Conservation (phyloP, 805 yeast genomes). For the Alloascoidea hylecoeti region DNA sequence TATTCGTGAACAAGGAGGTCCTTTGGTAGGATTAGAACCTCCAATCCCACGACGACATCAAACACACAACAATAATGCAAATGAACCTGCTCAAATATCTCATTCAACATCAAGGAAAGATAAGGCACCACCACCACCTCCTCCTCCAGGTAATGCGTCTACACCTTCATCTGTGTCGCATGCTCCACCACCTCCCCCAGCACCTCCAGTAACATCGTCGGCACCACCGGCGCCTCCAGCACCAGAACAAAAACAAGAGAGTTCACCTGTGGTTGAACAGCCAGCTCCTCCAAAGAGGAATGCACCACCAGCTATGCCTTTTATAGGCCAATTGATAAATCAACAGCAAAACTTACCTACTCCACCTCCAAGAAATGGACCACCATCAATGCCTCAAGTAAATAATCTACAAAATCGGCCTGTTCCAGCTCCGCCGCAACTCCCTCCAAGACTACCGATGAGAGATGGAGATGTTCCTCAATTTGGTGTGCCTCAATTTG, state of each 20-base stretch:
- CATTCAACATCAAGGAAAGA: neutral
- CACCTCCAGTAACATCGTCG: conserved; percentile 10
- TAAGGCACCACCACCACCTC: conserved; percentile 8
- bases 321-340: conserved; percentile 11
- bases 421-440: conserved; percentile 15
- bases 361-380: conserved; percentile 12
- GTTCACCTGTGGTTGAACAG: conserved; percentile 3
- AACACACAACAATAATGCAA: conserved; percentile 12
- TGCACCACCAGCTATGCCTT: conserved; percentile 16
- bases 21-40: conserved; percentile 73
- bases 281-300: conserved; percentile 7
- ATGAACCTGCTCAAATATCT: conserved; percentile 2
- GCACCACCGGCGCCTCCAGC: conserved; percentile 21
- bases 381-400: conserved; percentile 4
- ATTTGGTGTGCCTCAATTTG: neutral
- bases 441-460: conserved; percentile 3
- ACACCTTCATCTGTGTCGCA: conserved; percentile 15
- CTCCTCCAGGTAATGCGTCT: conserved; percentile 8
- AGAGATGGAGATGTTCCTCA: neutral
- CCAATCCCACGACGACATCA: conserved; percentile 60
- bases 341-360: conserved; percentile 14
- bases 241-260: conserved; percentile 2
- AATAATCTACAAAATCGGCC: conserved; percentile 15
- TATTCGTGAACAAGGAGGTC: conserved; percentile 60
- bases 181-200: conserved; percentile 9